Conservation (phyloP, 495 filamentous ascomycete genomes). For the Xylaria flabelliformis region DNA sequence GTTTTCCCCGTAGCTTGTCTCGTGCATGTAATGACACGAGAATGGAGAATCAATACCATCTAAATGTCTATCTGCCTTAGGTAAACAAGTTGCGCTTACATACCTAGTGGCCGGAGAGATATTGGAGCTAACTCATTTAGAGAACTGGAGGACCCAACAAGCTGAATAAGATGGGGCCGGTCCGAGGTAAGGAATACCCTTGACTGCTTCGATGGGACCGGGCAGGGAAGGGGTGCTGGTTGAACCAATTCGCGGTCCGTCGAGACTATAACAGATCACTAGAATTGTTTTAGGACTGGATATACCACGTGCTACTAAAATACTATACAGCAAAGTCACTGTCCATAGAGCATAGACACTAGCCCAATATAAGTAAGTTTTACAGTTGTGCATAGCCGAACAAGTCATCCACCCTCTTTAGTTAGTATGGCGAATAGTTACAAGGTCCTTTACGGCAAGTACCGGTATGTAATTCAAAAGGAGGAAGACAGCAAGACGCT, state of each 20-base stretch:
- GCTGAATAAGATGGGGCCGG: conserved; percentile 9
- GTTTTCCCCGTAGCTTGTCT: conserved; percentile 3
- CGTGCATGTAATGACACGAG: not conserved
- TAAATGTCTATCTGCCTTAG: not conserved
- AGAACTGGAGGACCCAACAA: not conserved
- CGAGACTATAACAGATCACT: not conserved
- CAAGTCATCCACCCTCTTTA: not conserved
- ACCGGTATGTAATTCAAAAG: not conserved
- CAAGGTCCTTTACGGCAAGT: not conserved
- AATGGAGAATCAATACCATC: not conserved
- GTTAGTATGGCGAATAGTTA: not conserved
- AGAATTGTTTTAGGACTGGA: not conserved
- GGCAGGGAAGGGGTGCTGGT: not conserved
- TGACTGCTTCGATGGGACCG: not conserved
- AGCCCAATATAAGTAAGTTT: not conserved
- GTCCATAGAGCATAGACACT: not conserved
- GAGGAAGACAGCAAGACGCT: not conserved
- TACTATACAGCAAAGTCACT: not conserved
- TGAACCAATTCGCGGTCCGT: not conserved
- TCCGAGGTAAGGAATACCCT: conserved; percentile 7
- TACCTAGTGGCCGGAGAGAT: not conserved
- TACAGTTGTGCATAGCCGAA: conserved; percentile 1
- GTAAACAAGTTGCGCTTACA: too few relatives aligned
- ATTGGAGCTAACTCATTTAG: not conserved
- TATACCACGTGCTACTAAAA: not conserved